Percentiles rank a stretch among this genome's conserved stretches.
Evolutionary conservation across 257 asterid species (phyloP).

Genomic region (Solanum appendiculatum): DNA sequence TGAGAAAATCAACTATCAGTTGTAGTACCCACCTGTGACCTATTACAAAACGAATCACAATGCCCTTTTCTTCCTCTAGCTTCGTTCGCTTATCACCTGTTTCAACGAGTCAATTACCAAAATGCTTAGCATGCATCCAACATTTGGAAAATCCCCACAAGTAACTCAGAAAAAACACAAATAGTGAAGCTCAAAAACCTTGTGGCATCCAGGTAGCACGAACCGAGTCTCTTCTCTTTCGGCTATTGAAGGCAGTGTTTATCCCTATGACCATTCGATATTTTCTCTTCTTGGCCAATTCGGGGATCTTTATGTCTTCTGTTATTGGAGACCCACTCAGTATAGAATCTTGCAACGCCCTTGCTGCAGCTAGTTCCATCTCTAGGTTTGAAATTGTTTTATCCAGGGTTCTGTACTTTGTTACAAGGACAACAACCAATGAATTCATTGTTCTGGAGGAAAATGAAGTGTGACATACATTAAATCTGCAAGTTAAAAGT

Average conservation of each 20-base stretch:
- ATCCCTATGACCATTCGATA: slow-evolving; percentile 76
- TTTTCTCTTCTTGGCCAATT: slow-evolving; percentile 54
- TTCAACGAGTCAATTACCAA: slow-evolving; percentile 5
- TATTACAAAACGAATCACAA: slow-evolving; percentile 41
- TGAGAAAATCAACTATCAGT: not conserved
- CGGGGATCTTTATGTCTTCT: slow-evolving; percentile 60
- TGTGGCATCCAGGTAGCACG: slow-evolving; percentile 92
- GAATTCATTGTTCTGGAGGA: slow-evolving; percentile 1
- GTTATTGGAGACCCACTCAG: slow-evolving; percentile 77
- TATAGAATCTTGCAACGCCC: slow-evolving; percentile 77
- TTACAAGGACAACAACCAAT: not conserved
- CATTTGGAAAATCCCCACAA: not conserved
- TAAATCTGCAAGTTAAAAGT: not conserved
- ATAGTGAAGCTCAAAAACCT: slow-evolving; percentile 34
- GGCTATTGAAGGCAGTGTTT: slow-evolving; percentile 85
- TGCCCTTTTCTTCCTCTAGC: slow-evolving; percentile 63
- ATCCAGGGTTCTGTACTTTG: slow-evolving; percentile 54
- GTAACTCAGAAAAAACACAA: not conserved
- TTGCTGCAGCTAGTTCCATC: slow-evolving; percentile 86
- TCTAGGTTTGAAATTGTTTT: slow-evolving; percentile 79
- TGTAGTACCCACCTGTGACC: slow-evolving; percentile 42
- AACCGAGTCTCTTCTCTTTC: slow-evolving; percentile 84
- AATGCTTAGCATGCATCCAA: not conserved
- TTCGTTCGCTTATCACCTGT: slow-evolving; percentile 45
- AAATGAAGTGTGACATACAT: not conserved